Evolutionary conservation across 345 rosid species (phyloP), one percentile per base, ranked within the genome.

Genomic region (Crucihimalaya himalaica): DNA sequence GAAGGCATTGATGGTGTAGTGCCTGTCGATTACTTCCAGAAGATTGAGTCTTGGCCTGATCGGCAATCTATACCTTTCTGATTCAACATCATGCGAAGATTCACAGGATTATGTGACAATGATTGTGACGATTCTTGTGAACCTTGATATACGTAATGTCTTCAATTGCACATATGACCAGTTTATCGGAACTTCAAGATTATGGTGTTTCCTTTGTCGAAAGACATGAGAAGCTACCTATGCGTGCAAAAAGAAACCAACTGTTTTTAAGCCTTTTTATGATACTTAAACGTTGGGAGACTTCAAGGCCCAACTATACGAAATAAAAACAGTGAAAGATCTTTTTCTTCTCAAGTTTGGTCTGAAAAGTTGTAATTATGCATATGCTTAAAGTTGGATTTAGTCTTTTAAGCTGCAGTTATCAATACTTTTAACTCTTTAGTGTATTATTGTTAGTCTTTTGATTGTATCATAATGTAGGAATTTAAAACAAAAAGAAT

Each of bases 1-100:
- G 97, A 94, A 81, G 99, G 99, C 48, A 85, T 89, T 48, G 84
- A 88, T 64, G 99, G 99, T 50, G 84, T 84, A 3, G 88, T 92
- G 29, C 96, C 96, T 3, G 84, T 75, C 6, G 77, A 82, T 47
- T 94, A 81, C 81, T 84, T 94, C 3, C 84, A 88, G 57, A 89
- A 87, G 86, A 88, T 89, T 5, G 90, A 85, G 73, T 86, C 93
- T 21, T 91, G 97, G 97, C 97, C 99, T 16, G 86, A 79, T 58
- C 75, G 89, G 27, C 71, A 55, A 51, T 66, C 80, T 3, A 71
- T 92, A 31, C 83, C 85, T 8, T 86, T 86, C 68, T 77, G 70
- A 76, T 61, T 39, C 21, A 3, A 18, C 18, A 7, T 39, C 35
- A 52, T 29, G 27, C 9, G 11, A 57, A 18, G 9, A 45, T 54